Base-by-base conservation (phyloP, 768 basidiomycete species). In the Hysterangium stoloniferum region DNA sequence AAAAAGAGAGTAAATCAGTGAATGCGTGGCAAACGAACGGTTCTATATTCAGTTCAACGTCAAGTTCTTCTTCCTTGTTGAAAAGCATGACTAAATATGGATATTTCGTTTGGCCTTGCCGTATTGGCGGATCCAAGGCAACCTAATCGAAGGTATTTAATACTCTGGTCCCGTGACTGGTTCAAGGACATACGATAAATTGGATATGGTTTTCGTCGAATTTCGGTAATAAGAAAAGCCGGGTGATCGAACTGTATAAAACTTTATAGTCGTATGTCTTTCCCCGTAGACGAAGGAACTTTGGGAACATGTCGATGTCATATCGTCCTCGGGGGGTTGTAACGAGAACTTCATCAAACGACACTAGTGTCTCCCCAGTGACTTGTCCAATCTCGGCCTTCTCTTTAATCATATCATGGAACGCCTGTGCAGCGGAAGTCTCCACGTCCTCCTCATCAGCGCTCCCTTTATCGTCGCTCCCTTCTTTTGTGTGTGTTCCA, bases 251-350 rank as follows among this genome's bases (percentile, higher is more conserved):
- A 32, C 78, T 75, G 67, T 94, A 96, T 20, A 89, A 74, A 52
- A 99, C 90, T 68, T 97, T 93, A 76, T 99, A 99, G 66, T 99
- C 96, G 68, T 98, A 98, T 1, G 94, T 97, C 69, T 97, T 96
- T 46, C 96, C 96, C n/a, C 93, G 85, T 28, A 98, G 70, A 11
- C 96, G 84, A 62, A 99, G 66, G 71, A 93, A 98, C 47, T 89
- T 88, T 22, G 82, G 82, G 74, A 90, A 97, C 86, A 99, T 92
- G 69, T 98, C 96, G 69, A 99, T 85, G 60, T 97, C 94, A 66
- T 94, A 96, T 48, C 92, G 84, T 47, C 95, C 94, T 74, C 95
- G 83, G 53, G 96, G 96, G 0, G 96, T 98, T 38, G 93, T 74
- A 4, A 98, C 91, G 20, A 93, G 77, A 13, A 98, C 86, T 58